phyloP scores from a whole-genome alignment of 164 flowering plant genomes.

The grape (Vitis vinifera) region DNA sequence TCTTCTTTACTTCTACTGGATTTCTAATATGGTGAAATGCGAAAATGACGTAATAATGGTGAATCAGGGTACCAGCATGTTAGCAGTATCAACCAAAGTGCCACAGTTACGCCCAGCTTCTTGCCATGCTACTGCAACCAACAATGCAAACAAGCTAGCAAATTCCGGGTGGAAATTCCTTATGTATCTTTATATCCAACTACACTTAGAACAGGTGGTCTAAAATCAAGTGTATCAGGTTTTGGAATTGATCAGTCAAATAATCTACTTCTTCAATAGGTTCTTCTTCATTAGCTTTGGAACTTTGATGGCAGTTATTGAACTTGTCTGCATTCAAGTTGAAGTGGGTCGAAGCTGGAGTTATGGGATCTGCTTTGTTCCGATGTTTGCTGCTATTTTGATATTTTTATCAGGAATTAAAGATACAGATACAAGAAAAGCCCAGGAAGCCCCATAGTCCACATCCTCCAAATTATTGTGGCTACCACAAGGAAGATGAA shows the following conservation, averaged over 20 bases:
- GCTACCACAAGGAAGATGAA: slow-evolving; percentile 64
- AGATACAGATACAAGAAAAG: slow-evolving; percentile 69
- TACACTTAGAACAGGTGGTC: slow-evolving; percentile 86
- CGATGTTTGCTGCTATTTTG: slow-evolving; percentile 59
- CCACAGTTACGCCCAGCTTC: slow-evolving; percentile 75
- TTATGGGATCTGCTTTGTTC: slow-evolving; percentile 64
- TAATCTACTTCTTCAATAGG: slow-evolving; percentile 80
- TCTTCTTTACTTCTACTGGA: too few relatives aligned
- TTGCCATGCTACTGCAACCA: slow-evolving; percentile 25
- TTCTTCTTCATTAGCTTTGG: slow-evolving; percentile 79
- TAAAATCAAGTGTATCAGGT: slow-evolving; percentile 88
- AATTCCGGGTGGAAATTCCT: slow-evolving; percentile 66
- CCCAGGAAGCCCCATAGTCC: slow-evolving; percentile 69
- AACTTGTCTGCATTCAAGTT: slow-evolving; percentile 83
- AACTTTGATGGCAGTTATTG: slow-evolving; percentile 71
- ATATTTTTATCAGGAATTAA: slow-evolving; percentile 55
- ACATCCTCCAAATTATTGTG: slow-evolving; percentile 55
- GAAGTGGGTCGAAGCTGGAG: slow-evolving; percentile 77
- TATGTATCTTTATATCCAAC: slow-evolving; percentile 66
- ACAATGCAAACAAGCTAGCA: slow-evolving; percentile 52
- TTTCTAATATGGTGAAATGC: too few relatives aligned
- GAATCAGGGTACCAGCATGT: slow-evolving; percentile 62
- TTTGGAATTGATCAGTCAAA: slow-evolving; percentile 89
- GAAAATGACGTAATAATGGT: background rate
- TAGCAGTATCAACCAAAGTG: slow-evolving; percentile 54